Evolutionary conservation across 106 monocot genomes (phyloP), one percentile per base, ranked within the genome.

Genomic region (Ottelia alismoides): DNA sequence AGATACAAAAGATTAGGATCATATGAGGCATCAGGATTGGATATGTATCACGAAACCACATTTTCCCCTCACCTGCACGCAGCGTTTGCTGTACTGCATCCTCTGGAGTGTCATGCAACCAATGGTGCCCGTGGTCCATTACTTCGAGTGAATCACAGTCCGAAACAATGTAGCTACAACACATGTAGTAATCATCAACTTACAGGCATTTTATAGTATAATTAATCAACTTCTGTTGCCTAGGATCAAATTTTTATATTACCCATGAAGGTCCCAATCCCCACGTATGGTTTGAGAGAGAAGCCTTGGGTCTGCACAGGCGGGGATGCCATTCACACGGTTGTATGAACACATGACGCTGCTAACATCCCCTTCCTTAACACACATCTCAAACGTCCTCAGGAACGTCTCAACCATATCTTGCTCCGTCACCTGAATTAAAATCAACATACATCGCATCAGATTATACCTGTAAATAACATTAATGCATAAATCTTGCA

Each of bases 81-180:
- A 57, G 25, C 10, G 16, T 45, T 23, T 49, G 49, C 26, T 50
- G 51, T 24, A 29, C 60, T 1, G 40, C 59, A 28, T 68, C 60
- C 11, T 28, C 17, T 20, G 19, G 10, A 1, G 43, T 45, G 27
- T 52, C 57, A 28, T 53, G 28, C 11, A 68, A 14, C 14, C 21
- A 68, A 1, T 53, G 16, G 2, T 60, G 68, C 2, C 45, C 2
- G 11, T 49, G 28, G 2, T 32, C 21, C 2, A 68, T 52, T 0
- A 45, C 28, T 11, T 51, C 18, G 6, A 70, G 17, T 7, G 70
- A 70, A 47, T 70, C 70, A 4, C 70, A 70, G 24, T 70, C 70
- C 3, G 70, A 62, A 1, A 70, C 70, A 50, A 70, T 63, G 14
- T 70, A 70, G 9, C 70, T 70, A 35, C n/a, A n/a, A n/a, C n/a